These are phyloP conservation scores for Saccharum hybrid DNA, from an alignment of 202 grass and related monocot species.

Conservation along the genomic window DNA sequence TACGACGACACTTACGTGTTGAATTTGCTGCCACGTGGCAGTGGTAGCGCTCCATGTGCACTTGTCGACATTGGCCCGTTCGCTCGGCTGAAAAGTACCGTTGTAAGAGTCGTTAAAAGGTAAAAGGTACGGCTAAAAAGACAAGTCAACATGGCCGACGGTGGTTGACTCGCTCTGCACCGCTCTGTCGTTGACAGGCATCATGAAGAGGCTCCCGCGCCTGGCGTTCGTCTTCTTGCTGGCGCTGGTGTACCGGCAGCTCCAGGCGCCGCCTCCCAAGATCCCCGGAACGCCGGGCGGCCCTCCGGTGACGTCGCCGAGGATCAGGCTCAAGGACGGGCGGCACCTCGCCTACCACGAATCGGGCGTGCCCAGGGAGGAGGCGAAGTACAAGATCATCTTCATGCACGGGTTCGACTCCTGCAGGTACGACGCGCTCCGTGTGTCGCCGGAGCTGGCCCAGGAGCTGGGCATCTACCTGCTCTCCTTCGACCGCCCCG, in stretches of 20 bases:
- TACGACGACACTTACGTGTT: too few species aligned
- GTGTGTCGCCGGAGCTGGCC: slow-evolving; percentile 63
- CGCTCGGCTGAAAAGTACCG: too few species aligned
- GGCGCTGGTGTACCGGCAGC: slow-evolving; percentile 56
- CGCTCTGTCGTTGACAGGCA: background rate
- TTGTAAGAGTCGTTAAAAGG: too few species aligned
- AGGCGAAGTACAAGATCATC: slow-evolving; percentile 73
- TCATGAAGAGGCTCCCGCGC: slow-evolving; percentile 41
- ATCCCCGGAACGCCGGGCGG: slow-evolving; percentile 58
- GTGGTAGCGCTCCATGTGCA: too few species aligned
- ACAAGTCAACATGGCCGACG: background rate
- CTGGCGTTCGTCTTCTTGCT: slow-evolving; percentile 45
- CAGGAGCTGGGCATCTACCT: slow-evolving; percentile 75
- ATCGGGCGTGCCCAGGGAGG: slow-evolving; percentile 67
- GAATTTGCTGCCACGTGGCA: too few species aligned
- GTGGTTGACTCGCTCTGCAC: background rate
- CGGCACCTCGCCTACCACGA: slow-evolving; percentile 78
- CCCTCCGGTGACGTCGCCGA: slow-evolving; percentile 60
- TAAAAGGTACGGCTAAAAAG: too few species aligned
- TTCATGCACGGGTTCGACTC: slow-evolving; percentile 84
- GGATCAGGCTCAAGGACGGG: slow-evolving; percentile 71
- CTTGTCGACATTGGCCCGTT: background rate
- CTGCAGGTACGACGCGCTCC: slow-evolving; percentile 67
- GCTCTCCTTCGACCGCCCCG: slow-evolving; percentile 83
- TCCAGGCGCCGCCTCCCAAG: slow-evolving; percentile 62